phyloP scores from a whole-genome alignment of 2,329 filamentous ascomycete species.

The Ophiostoma australiae region DNA sequence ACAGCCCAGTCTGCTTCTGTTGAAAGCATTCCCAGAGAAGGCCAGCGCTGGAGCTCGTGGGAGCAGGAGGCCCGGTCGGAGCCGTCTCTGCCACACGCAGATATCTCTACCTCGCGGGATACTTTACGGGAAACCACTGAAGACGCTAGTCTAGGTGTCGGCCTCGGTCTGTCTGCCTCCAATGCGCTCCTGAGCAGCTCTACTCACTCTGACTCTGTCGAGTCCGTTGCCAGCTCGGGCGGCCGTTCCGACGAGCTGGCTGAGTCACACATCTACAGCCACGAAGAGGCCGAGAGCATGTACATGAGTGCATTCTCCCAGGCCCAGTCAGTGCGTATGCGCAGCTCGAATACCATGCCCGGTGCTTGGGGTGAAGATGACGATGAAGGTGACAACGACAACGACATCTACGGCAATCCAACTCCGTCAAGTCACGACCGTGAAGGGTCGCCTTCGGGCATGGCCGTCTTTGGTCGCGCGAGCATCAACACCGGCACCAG shows the following conservation, averaged over 20 bases:
- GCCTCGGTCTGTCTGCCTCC: constrained; percentile 16
- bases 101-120: not conserved
- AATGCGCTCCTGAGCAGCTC: constrained; percentile 21
- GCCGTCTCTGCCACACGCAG: constrained; percentile 32
- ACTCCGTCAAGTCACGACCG: constrained; percentile 1
- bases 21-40: no score
- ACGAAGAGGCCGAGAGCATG: constrained; percentile 80
- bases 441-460: not conserved
- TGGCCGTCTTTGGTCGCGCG: constrained; percentile 8
- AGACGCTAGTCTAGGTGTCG: not conserved
- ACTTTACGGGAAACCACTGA: not conserved
- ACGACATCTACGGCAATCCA: not conserved
- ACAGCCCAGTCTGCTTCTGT: not conserved
- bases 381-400: not conserved
- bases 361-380: constrained; percentile 45
- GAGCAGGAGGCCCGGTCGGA: constrained; percentile 37
- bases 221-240: constrained; percentile 27
- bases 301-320: constrained; percentile 71
- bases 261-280: constrained; percentile 66
- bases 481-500: not conserved
- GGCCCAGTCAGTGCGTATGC: constrained; percentile 34
- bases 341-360: constrained; percentile 40
- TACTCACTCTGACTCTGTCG: constrained; percentile 28
- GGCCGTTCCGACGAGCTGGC: constrained; percentile 48
- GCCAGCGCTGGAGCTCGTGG: not conserved